Evolutionary conservation across 148 eudicot genomes (phyloP).

Genomic region (Linanthus parryae): DNA sequence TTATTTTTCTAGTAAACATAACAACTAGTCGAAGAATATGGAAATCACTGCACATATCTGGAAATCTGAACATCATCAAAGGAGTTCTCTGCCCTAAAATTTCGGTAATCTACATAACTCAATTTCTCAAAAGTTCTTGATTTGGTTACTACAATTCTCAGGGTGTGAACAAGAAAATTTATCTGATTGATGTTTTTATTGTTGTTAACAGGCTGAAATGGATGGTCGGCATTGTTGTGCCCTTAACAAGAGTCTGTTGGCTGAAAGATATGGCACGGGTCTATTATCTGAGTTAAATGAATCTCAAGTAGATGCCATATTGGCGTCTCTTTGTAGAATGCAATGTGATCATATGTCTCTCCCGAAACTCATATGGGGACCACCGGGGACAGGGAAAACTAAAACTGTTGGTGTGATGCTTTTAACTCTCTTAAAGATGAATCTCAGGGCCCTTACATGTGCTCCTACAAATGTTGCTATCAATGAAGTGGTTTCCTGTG

Average conservation of each 20-base stretch:
- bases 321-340: slow-evolving; percentile 25
- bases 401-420: slow-evolving; percentile 39
- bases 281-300: slow-evolving; percentile 26
- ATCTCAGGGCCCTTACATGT: slow-evolving; percentile 32
- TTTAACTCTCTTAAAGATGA: slow-evolving; percentile 26
- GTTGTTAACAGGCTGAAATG: slow-evolving; percentile 34
- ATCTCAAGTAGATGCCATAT: slow-evolving; percentile 38
- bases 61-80: slow-evolving; percentile 31
- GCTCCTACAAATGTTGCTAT: slow-evolving; percentile 59
- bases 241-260: slow-evolving; percentile 11
- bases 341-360: slow-evolving; percentile 28
- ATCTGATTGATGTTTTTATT: slow-evolving; percentile 1
- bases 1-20: slow-evolving; percentile 45
- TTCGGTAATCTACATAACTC: too few species aligned
- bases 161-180: too few species aligned
- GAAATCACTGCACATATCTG: slow-evolving; percentile 36
- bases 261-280: slow-evolving; percentile 11
- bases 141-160: too few species aligned
- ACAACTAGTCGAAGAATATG: slow-evolving; percentile 56
- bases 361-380: slow-evolving; percentile 57
- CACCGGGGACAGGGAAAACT: slow-evolving; percentile 67
- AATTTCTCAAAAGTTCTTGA: too few species aligned
- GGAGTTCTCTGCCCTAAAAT: slow-evolving; percentile 22
- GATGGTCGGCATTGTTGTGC: slow-evolving; percentile 18
- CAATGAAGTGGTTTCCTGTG: slow-evolving; percentile 43